A percentile compares a stretch with the other conserved stretches of the same genome.
Conservation (phyloP, 352 stramenopile genomes). For the Globisporangium spiculum region DNA sequence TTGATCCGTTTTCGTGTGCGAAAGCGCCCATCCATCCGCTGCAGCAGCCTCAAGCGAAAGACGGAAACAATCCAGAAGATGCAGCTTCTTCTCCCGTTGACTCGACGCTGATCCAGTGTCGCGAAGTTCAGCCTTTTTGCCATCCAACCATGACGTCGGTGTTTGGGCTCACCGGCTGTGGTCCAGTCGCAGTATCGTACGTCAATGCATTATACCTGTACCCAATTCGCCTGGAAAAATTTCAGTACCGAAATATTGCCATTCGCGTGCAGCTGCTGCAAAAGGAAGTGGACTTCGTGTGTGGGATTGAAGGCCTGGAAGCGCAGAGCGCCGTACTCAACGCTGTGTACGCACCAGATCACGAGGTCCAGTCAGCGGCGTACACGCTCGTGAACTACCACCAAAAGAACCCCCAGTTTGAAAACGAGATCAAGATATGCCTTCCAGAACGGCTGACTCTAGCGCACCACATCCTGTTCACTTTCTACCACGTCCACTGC, state of each 20-base stretch:
- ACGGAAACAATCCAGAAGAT: conserved; percentile 1
- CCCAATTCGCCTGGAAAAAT: conserved; percentile 60
- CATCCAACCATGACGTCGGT: conserved; percentile 29
- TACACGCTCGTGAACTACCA: conserved; percentile 74
- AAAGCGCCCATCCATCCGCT: background rate
- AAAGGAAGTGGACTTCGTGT: conserved; percentile 42
- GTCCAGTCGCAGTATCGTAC: conserved; percentile 55
- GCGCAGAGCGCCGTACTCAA: conserved; percentile 28
- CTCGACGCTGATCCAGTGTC: conserved; percentile 23
- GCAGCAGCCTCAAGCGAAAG: background rate
- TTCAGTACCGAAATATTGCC: conserved; percentile 63
- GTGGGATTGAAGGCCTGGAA: conserved; percentile 33
- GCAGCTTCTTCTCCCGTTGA: background rate
- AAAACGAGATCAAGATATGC: conserved; percentile 71
- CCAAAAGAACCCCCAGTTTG: conserved; percentile 73
- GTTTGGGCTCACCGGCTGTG: conserved; percentile 43
- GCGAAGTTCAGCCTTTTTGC: conserved; percentile 69
- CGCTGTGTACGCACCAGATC: conserved; percentile 36
- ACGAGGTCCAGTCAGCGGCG: conserved; percentile 23
- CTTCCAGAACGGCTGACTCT: conserved; percentile 50
- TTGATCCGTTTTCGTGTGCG: conserved; percentile 33
- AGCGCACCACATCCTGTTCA: conserved; percentile 61
- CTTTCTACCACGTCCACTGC: conserved; percentile 81
- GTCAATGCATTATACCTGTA: conserved; percentile 67
- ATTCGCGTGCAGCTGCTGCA: conserved; percentile 64